Conservation (phyloP, 352 stramenopile genomes). For the Phytophthora fragariae region DNA sequence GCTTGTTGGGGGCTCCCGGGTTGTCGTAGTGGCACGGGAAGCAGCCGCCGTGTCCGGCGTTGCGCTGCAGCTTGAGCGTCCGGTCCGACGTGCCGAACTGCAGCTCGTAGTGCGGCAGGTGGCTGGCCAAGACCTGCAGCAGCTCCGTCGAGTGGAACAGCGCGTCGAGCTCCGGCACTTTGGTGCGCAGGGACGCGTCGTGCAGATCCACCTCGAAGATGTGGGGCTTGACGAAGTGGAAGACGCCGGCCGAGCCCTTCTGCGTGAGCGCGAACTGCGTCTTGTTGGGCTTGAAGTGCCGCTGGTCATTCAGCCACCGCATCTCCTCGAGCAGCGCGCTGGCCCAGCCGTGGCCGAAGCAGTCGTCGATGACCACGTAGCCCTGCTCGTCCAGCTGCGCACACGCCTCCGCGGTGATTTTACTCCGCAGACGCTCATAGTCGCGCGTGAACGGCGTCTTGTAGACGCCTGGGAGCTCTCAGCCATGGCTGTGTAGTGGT, state of each 20-base stretch:
- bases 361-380: constrained; percentile 76
- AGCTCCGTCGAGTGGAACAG: constrained; percentile 71
- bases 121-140: constrained; percentile 52
- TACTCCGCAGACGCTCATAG: constrained; percentile 51
- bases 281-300: constrained; percentile 82
- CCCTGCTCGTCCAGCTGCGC: constrained; percentile 56
- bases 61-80: constrained; percentile 85
- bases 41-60: constrained; percentile 73
- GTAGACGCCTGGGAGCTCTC: constrained; percentile 52
- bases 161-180: constrained; percentile 70
- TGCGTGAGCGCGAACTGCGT: constrained; percentile 81
- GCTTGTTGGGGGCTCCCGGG: constrained; percentile 75
- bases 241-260: constrained; percentile 35
- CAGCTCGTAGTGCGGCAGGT: constrained; percentile 66
- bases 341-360: constrained; percentile 64
- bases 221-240: constrained; percentile 82
- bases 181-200: constrained; percentile 56
- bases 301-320: constrained; percentile 56
- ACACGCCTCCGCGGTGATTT: constrained; percentile 56
- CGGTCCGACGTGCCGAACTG: constrained; percentile 64
- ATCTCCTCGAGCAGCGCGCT: constrained; percentile 70
- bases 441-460: constrained; percentile 61
- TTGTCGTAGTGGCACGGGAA: constrained; percentile 91
- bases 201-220: constrained; percentile 88
- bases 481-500: constrained; percentile 20